phyloP scores from a whole-genome alignment of 2,329 filamentous ascomycete species.

The Mariannaea elegans region DNA sequence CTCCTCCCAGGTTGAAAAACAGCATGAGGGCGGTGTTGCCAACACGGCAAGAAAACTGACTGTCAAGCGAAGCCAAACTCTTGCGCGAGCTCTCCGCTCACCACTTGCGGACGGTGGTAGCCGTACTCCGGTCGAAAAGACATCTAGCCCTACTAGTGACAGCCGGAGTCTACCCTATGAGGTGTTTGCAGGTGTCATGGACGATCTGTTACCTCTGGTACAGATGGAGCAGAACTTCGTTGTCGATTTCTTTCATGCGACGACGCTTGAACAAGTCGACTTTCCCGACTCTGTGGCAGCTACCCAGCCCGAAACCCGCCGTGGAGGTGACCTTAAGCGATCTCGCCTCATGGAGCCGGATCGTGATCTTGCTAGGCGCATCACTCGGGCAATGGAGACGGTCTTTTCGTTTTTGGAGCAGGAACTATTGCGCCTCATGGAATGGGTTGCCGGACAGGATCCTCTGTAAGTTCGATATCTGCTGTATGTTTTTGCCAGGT shows the following conservation, averaged over 20 bases:
- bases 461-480: constrained; percentile 71
- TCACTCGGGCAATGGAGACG: constrained; percentile 88
- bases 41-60: constrained; percentile 88
- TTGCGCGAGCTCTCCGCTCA: constrained; percentile 77
- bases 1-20: constrained; percentile 83
- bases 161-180: constrained; percentile 79
- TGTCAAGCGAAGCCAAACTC: constrained; percentile 90
- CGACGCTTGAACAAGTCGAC: constrained; percentile 82
- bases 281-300: constrained; percentile 82
- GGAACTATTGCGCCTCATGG: constrained; percentile 81
- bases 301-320: constrained; percentile 71
- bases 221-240: constrained; percentile 97
- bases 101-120: constrained; percentile 69
- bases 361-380: constrained; percentile 81
- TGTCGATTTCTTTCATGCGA: constrained; percentile 95
- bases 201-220: constrained; percentile 83
- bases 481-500: neutral
- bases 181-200: constrained; percentile 80
- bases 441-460: constrained; percentile 84
- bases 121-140: constrained; percentile 63
- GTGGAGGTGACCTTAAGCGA: constrained; percentile 75
- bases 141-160: constrained; percentile 55
- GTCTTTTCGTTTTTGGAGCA: constrained; percentile 84
- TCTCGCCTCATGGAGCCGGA: constrained; percentile 89
- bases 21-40: constrained; percentile 79